These are phyloP conservation scores for Aspergillus jensenii DNA, from an alignment of 2,329 filamentous ascomycete genomes.

Conservation along the genomic window DNA sequence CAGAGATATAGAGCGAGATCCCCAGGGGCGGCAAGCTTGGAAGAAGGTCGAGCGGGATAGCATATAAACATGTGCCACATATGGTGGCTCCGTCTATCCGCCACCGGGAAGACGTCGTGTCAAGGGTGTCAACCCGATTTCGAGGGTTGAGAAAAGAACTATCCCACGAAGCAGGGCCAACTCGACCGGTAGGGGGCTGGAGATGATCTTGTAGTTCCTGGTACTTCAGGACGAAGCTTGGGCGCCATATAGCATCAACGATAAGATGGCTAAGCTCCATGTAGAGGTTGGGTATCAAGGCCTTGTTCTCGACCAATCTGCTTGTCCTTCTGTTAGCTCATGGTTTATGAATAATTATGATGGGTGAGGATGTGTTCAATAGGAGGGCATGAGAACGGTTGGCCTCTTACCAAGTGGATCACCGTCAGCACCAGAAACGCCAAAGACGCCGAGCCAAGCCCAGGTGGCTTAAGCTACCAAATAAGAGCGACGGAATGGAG, in stretches of 20 bases:
- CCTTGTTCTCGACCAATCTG: not conserved
- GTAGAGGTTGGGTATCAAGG: not conserved
- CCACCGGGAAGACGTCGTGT: constrained; percentile 7
- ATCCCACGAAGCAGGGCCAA: constrained; percentile 8
- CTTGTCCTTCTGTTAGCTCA: not conserved
- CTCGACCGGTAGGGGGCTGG: constrained; percentile 2
- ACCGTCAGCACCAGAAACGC: constrained; percentile 1
- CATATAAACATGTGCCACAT: constrained; percentile 7
- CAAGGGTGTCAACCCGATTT: constrained; percentile 3
- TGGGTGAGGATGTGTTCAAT: not conserved
- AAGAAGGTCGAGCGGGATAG: constrained; percentile 5
- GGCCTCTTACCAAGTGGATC: not conserved
- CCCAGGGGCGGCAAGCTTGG: constrained; percentile 3
- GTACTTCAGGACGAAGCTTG: constrained; percentile 10
- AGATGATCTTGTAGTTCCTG: constrained; percentile 6
- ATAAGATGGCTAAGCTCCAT: constrained; percentile 12
- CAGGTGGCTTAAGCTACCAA: not conserved
- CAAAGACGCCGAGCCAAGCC: constrained; percentile 2
- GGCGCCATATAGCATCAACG: constrained; percentile 10
- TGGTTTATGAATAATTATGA: not conserved
- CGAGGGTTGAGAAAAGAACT: constrained; percentile 6
- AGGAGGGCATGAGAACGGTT: not conserved
- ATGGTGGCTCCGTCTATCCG: constrained; percentile 8
- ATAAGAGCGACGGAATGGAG: not conserved
- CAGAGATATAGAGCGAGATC: constrained; percentile 5